phyloP scores from a whole-genome alignment of 129 eudicot genomes.

The Ambrosia artemisiifolia region DNA sequence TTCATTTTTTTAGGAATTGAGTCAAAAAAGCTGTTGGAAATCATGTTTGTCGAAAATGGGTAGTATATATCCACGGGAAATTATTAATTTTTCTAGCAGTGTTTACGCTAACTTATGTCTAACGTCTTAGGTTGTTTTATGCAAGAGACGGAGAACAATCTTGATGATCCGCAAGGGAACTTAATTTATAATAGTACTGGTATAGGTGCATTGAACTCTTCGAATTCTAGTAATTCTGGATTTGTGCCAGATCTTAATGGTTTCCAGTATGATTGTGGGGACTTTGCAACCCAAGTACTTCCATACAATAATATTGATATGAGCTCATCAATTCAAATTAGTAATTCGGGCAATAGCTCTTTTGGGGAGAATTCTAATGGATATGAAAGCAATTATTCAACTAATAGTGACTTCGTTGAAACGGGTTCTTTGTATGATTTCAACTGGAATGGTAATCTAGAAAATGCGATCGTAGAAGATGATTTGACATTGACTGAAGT shows the following conservation, averaged over 20 bases:
- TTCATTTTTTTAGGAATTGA: no score
- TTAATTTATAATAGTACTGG: not conserved
- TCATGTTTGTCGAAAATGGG: no score
- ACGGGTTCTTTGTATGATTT: conserved; percentile 8
- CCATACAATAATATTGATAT: conserved; percentile 1
- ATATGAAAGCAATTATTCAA: not conserved
- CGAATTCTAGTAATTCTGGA: not conserved
- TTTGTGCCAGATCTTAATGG: conserved; percentile 11
- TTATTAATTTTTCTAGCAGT: no score
- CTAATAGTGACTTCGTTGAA: not conserved
- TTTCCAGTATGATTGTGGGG: conserved; percentile 18
- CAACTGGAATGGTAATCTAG: not conserved
- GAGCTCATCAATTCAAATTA: not conserved
- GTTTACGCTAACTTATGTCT: not conserved
- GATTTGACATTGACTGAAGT: conserved; percentile 9
- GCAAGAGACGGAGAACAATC: conserved; percentile 8
- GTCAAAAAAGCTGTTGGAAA: no score
- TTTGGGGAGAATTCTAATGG: not conserved
- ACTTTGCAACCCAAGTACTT: not conserved
- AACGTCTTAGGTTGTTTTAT: conserved; percentile 14
- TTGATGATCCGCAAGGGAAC: conserved; percentile 2
- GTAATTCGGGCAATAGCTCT: not conserved
- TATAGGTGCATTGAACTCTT: not conserved
- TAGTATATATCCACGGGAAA: no score
- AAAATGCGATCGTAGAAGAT: conserved; percentile 11